Evolutionary conservation across 2,329 filamentous ascomycete genomes (phyloP), one percentile per base, ranked within the genome.

Genomic region (Plenodomus tracheiphilus): DNA sequence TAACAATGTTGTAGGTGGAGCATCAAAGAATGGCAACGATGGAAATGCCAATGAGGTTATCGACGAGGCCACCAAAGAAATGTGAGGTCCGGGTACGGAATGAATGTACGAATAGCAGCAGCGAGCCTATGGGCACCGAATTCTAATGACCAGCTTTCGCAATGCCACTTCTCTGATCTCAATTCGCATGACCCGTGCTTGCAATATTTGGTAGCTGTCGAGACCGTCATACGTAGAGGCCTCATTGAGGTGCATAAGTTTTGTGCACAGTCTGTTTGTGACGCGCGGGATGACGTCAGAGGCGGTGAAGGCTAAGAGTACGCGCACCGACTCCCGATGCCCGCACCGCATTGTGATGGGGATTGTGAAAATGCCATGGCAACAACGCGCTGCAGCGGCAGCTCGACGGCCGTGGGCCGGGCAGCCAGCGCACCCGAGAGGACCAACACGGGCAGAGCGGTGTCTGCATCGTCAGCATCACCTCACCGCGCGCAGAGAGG

Each of bases 311-410:
- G 22, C 22, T 25, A 25, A 15, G 28, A 15, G n/a, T n/a, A n/a
- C n/a, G 28, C 8, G 28, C 9, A 32, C 8, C 28, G 28, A 32
- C 35, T 39, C 46, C 37, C 20, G 18, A 47, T 53, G 59, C 58
- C 62, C 59, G 59, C 62, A 64, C 62, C 62, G 15, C 4, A 32
- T 32, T 32, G 28, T 42, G 49, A 66, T 65, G 64, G 58, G 54
- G 61, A 61, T 53, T 60, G 56, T 49, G 39, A n/a, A 42, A 67
- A 62, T 64, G 46, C 64, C 62, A 66, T 65, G 41, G 46, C 49
- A 51, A 53, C 46, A 50, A 53, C 46, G 48, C 35, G 38, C 42
- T 45, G 35, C 43, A 38, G 38, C 42, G 43, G 35, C 43, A 38
- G 21, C 39, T 20, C 41, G 41, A 38, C 41, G 41, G 42, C 15